A percentile compares a stretch with the other conserved stretches of the same genome.
These are phyloP conservation scores for Cardiosporidium cionae DNA, from an alignment of 169 alveolate genomes.

Conservation along the genomic window DNA sequence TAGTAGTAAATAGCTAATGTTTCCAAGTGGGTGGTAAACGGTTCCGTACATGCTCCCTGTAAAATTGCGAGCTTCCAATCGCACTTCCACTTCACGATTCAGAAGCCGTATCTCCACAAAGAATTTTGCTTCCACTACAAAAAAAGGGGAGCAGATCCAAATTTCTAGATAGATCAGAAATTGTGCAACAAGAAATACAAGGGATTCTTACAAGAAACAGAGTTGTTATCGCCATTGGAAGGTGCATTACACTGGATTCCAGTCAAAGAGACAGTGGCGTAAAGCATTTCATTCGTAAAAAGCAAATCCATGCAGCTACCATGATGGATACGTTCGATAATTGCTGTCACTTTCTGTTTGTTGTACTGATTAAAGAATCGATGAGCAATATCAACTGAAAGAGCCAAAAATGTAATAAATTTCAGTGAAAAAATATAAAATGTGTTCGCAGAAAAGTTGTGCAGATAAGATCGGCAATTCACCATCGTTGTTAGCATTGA, in stretches of 20 bases:
- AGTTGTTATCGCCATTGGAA: background rate
- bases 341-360: slow-evolving; percentile 4
- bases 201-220: background rate
- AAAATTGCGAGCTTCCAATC: slow-evolving; percentile 20
- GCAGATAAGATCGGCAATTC: no score
- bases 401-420: no score
- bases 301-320: slow-evolving; percentile 7
- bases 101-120: slow-evolving; percentile 31
- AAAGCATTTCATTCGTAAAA: background rate
- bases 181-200: background rate
- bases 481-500: no score
- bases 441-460: no score
- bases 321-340: slow-evolving; percentile 18
- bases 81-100: slow-evolving; percentile 32
- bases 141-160: background rate
- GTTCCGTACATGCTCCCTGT: slow-evolving; percentile 15
- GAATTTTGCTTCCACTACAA: slow-evolving; percentile 19
- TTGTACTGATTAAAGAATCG: slow-evolving; percentile 3
- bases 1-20: slow-evolving; percentile 12
- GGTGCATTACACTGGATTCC: slow-evolving; percentile 16
- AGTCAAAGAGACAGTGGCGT: slow-evolving; percentile 7
- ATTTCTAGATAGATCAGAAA: background rate
- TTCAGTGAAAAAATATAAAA: no score
- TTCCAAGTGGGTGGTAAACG: slow-evolving; percentile 29
- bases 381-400: no score